Percentiles rank a stretch among this genome's conserved stretches.
Conservation (phyloP, 1,284 basidiomycete genomes). For the Ceratobasidium sp. region DNA sequence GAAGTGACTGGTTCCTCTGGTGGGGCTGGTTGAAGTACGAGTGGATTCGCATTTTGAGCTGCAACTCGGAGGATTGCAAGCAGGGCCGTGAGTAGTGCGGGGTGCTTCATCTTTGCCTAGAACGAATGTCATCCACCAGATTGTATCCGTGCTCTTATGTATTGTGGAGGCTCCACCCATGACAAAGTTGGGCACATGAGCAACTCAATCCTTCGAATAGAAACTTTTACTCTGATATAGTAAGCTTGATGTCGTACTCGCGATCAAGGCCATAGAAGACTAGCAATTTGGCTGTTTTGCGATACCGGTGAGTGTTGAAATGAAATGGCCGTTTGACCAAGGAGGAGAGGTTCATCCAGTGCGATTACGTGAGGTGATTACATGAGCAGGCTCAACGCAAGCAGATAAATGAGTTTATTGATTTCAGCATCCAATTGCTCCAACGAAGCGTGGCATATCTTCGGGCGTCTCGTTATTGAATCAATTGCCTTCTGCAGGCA, state of each 20-base stretch:
- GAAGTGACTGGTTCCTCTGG: slow-evolving; percentile 8
- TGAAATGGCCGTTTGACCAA: neutral
- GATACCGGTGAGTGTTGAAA: neutral
- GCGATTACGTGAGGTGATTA: too few relatives aligned
- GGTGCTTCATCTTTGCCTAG: neutral
- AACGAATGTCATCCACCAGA: neutral
- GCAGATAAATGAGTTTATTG: too few relatives aligned
- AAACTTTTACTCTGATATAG: neutral
- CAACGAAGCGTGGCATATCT: too few relatives aligned
- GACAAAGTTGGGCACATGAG: slow-evolving; percentile 2
- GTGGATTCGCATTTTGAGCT: slow-evolving; percentile 2
- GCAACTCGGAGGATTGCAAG: neutral
- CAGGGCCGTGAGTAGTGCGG: neutral
- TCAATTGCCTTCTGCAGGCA: too few relatives aligned
- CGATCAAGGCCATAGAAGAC: neutral
- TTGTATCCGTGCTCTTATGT: neutral
- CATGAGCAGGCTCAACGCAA: too few relatives aligned
- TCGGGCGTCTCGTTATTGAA: too few relatives aligned
- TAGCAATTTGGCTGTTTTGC: neutral
- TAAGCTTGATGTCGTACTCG: neutral
- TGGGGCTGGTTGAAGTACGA: slow-evolving; percentile 2
- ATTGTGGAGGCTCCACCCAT: neutral
- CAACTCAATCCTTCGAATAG: neutral
- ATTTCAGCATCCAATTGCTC: too few relatives aligned
- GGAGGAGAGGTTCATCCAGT: neutral